Conservation (phyloP, 1,139 yeast genomes). For the Saccharomyces pastorianus region DNA sequence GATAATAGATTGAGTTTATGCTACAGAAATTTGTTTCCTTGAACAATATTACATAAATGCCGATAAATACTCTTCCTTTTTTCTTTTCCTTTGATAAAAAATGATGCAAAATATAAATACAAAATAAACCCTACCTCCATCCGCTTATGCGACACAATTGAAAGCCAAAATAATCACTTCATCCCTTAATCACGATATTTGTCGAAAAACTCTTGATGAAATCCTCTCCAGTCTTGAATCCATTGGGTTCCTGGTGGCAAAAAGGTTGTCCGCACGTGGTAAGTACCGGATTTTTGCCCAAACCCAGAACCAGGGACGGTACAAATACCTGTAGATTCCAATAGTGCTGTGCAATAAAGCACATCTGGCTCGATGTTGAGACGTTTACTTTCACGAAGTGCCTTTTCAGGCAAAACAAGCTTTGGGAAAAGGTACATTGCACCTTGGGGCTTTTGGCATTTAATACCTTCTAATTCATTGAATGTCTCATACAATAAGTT, state of each 20-base stretch:
- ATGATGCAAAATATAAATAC: constrained; percentile 1
- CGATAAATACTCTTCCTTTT: neutral
- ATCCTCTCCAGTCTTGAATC: constrained; percentile 64
- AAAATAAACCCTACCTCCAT: neutral
- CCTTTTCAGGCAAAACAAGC: constrained; percentile 53
- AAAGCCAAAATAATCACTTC: neutral
- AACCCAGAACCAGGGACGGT: constrained; percentile 96
- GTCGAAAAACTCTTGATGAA: constrained; percentile 64
- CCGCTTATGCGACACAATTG: neutral
- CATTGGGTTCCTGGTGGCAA: constrained; percentile 91
- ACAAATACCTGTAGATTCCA: constrained; percentile 87
- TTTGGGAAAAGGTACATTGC: constrained; percentile 95
- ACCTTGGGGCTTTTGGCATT: constrained; percentile 85
- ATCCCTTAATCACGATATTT: constrained; percentile 37
- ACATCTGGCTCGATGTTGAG: constrained; percentile 64
- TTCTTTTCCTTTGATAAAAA: neutral
- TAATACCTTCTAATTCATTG: constrained; percentile 64
- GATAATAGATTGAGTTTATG: neutral
- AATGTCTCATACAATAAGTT: constrained; percentile 60
- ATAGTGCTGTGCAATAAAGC: constrained; percentile 71
- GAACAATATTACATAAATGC: neutral
- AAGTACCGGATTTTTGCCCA: constrained; percentile 83
- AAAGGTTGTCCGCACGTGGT: constrained; percentile 90
- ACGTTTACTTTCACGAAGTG: constrained; percentile 53
- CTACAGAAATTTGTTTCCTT: neutral